Evolutionary conservation across 2,329 filamentous ascomycete species (phyloP).

Genomic region (Acephala macrosclerotiorum): DNA sequence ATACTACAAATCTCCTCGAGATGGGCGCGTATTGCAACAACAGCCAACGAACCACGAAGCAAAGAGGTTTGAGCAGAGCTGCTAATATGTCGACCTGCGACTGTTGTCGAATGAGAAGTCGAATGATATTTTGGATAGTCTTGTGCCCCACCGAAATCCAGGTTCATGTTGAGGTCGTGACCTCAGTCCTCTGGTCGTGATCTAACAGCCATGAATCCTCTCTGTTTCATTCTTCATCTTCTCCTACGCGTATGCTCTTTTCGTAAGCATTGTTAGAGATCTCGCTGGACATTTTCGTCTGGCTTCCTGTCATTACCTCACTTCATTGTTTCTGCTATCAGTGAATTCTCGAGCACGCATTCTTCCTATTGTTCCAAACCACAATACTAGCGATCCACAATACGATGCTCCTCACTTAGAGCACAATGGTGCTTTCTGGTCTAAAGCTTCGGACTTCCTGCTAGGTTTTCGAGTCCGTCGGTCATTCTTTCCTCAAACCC

Average conservation of each 20-base stretch:
- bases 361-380: slow-evolving; percentile 23
- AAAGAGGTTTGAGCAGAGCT: slow-evolving; percentile 23
- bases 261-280: slow-evolving; percentile 33
- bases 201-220: slow-evolving; percentile 33
- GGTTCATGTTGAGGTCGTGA: slow-evolving; percentile 26
- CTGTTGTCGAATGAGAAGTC: slow-evolving; percentile 40
- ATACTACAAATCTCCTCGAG: slow-evolving; percentile 14
- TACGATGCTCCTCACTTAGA: slow-evolving; percentile 14
- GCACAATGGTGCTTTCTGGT: not conserved
- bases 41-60: slow-evolving; percentile 33
- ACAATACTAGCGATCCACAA: slow-evolving; percentile 11
- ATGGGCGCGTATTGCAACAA: slow-evolving; percentile 41
- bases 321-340: slow-evolving; percentile 25
- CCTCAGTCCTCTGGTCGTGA: slow-evolving; percentile 28
- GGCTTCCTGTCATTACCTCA: slow-evolving; percentile 25
- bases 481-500: slow-evolving; percentile 17
- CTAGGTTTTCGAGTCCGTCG: slow-evolving; percentile 2
- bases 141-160: slow-evolving; percentile 17
- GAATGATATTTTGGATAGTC: slow-evolving; percentile 30
- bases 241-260: slow-evolving; percentile 26
- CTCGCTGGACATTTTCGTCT: slow-evolving; percentile 19
- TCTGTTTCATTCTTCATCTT: slow-evolving; percentile 36
- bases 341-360: slow-evolving; percentile 22
- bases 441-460: not conserved
- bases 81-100: slow-evolving; percentile 32